phyloP scores from a whole-genome alignment of 495 filamentous ascomycete genomes.

The Aspergillus funiculosus region DNA sequence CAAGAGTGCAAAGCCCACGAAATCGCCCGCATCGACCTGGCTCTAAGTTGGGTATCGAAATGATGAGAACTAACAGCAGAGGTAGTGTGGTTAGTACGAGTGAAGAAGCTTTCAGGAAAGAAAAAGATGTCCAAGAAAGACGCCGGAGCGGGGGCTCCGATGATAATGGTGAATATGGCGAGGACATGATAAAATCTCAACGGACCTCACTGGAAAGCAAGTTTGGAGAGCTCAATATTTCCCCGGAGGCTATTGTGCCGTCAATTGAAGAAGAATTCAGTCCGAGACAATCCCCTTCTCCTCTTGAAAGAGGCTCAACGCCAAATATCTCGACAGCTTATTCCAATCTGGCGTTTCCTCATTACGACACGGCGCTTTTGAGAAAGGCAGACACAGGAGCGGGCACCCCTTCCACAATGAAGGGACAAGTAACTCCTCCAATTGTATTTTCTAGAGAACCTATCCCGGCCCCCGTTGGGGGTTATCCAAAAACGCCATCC shows the following conservation, averaged over 20 bases:
- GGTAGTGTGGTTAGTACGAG: slow-evolving; percentile 66
- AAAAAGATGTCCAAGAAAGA: slow-evolving; percentile 31
- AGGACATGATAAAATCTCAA: slow-evolving; percentile 24
- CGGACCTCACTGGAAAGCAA: slow-evolving; percentile 29
- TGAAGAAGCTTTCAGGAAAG: slow-evolving; percentile 39
- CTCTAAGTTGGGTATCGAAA: slow-evolving; percentile 85
- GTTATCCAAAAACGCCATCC: slow-evolving; percentile 28
- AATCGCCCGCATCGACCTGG: slow-evolving; percentile 46
- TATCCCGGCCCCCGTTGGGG: neutral
- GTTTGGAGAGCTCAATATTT: slow-evolving; percentile 37
- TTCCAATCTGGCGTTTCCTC: slow-evolving; percentile 14
- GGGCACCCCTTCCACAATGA: slow-evolving; percentile 8
- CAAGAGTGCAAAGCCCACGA: slow-evolving; percentile 54
- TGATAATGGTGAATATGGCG: slow-evolving; percentile 21
- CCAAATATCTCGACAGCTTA: slow-evolving; percentile 1
- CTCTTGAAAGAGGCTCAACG: slow-evolving; percentile 8
- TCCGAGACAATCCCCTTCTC: slow-evolving; percentile 21
- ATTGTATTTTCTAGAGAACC: slow-evolving; percentile 14
- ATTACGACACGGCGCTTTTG: slow-evolving; percentile 24
- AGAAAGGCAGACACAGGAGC: slow-evolving; percentile 13
- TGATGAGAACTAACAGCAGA: slow-evolving; percentile 92
- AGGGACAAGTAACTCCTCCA: slow-evolving; percentile 37
- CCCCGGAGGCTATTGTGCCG: slow-evolving; percentile 32
- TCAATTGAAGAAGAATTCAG: slow-evolving; percentile 27
- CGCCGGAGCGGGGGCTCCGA: slow-evolving; percentile 22